Evolutionary conservation across 305 asterid genomes (phyloP), one percentile per base, ranked within the genome.

Genomic region (Rubia occidens): DNA sequence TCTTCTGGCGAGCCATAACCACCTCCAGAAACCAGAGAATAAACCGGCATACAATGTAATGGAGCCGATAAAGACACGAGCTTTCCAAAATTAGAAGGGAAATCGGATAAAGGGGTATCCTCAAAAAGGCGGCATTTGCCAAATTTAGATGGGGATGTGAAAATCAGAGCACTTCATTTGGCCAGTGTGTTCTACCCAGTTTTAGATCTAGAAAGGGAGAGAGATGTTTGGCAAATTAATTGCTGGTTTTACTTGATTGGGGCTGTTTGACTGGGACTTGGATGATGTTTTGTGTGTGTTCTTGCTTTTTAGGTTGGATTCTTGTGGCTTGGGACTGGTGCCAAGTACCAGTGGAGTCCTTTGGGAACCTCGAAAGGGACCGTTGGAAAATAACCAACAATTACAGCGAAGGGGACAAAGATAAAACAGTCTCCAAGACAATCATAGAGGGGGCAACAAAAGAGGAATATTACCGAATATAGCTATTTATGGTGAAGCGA

Each of bases 1-100:
- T 82, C 82, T 83, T 88, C 85, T 89, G 95, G 24, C 89, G 75
- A 56, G 86, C 94, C 96, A 90, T 59, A 6, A n/a, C 55, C 55
- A 49, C 20, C 56, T 15, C 21, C 47, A 20, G 37, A 69, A 74
- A 40, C 62, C 84, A 78, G 9, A 71, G 87, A 79, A 85, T 78
- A 79, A 85, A 82, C 88, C 85, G 70, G 76, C 76, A 82, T 74
- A 79, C 40, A 76, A 74, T 42, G 69, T 56, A 49, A 60, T 54
- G 71, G 44, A 24, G 56, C 7, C 13, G 62, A 37, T 24, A 66
- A 64, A 72, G 68, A 55, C 42, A 32, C 11, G 15, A 20, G 54
- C 75, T 75, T 77, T 80, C 82, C 72, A 83, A 69, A 79, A 73
- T 65, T 75, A 72, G 81, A 35, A 72, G 71, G 60, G 54, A n/a